Conservation (phyloP, 371 early-diverging fungal species). For the Rhizopus sp. region DNA sequence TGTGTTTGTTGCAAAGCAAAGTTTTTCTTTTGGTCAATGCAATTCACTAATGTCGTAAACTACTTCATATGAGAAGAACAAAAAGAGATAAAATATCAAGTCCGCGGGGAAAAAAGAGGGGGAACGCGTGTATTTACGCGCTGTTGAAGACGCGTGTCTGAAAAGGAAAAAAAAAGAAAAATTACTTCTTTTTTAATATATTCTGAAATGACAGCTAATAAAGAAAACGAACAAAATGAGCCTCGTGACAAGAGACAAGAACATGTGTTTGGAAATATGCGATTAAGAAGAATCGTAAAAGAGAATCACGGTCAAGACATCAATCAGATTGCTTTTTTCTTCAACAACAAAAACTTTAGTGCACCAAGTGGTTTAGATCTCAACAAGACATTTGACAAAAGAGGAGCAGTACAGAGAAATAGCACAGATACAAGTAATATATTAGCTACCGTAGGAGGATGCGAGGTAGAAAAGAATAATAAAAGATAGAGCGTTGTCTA, state of each 20-base stretch:
- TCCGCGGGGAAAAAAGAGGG: no score
- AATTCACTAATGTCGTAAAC: no score
- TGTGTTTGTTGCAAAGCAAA: no score
- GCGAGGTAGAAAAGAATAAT: constrained; percentile 49
- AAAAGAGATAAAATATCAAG: no score
- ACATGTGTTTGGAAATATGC: constrained; percentile 68
- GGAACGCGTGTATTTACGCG: no score
- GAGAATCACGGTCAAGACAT: constrained; percentile 84
- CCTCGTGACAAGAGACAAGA: constrained; percentile 8
- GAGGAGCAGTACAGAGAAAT: constrained; percentile 66
- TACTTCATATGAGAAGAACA: no score
- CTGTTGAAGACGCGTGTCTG: no score
- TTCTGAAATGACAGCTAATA: no score
- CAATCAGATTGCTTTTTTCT: constrained; percentile 71
- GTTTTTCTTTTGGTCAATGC: no score
- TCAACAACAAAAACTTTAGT: constrained; percentile 56
- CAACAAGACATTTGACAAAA: constrained; percentile 66
- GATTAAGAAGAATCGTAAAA: constrained; percentile 80
- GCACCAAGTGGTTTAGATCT: constrained; percentile 57
- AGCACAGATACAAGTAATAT: constrained; percentile 73
- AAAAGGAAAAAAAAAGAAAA: background rate
- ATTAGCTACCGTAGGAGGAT: constrained; percentile 71
- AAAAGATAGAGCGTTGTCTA: background rate
- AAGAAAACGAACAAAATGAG: background rate
- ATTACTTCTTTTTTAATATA: no score